Percentiles rank a stretch among this genome's conserved stretches.
Evolutionary conservation across 257 asterid genomes (phyloP).

Genomic region (Solanum lycopersicoides): DNA sequence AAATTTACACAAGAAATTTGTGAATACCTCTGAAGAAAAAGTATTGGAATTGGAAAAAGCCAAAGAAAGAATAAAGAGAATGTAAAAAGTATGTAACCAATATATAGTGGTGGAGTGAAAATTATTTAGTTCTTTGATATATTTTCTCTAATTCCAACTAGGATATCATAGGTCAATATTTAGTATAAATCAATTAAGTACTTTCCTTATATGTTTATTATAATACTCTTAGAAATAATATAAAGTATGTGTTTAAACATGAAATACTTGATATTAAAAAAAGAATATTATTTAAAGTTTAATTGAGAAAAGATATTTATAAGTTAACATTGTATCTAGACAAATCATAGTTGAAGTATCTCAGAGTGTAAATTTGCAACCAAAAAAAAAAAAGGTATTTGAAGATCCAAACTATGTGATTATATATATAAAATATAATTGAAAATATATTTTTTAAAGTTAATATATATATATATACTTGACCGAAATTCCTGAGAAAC

Average conservation of each 20-base stretch:
- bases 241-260: background rate
- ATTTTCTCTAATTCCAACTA: background rate
- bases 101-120: background rate
- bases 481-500: too few relatives aligned
- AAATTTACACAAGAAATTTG: background rate
- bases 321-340: background rate
- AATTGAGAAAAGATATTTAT: background rate
- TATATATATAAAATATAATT: too few relatives aligned
- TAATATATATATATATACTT: too few relatives aligned
- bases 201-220: background rate
- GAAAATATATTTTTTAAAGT: too few relatives aligned
- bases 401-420: too few relatives aligned
- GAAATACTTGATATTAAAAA: background rate
- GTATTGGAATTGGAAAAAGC: background rate
- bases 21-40: background rate
- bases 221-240: background rate
- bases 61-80: background rate
- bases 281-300: background rate
- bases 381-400: too few relatives aligned
- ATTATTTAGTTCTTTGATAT: background rate
- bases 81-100: background rate
- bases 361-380: background rate
- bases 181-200: background rate
- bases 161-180: background rate
- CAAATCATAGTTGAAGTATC: background rate